Conservation (phyloP, 345 rosid genomes). For the Brassica incana region DNA sequence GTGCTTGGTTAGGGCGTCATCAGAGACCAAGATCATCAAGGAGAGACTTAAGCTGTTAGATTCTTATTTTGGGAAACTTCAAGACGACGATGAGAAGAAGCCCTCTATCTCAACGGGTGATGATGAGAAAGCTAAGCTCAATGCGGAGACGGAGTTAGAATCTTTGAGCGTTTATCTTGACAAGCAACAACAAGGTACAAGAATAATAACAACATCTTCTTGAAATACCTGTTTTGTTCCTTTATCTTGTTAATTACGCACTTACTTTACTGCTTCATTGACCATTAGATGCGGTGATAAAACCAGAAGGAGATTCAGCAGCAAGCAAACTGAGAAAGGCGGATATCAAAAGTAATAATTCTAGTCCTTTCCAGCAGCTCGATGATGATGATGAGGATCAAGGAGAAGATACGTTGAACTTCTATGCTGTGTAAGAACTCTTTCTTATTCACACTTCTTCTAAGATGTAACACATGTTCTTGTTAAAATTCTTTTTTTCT, state of each 20-base stretch:
- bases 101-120: neutral
- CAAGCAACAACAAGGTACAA: slow-evolving; percentile 51
- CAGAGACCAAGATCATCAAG: slow-evolving; percentile 35
- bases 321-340: slow-evolving; percentile 33
- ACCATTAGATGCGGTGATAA: slow-evolving; percentile 40
- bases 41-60: slow-evolving; percentile 56
- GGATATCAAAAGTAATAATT: slow-evolving; percentile 11
- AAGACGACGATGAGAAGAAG: slow-evolving; percentile 33
- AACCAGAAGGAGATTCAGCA: slow-evolving; percentile 32
- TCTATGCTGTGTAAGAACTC: slow-evolving; percentile 57
- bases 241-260: neutral
- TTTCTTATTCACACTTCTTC: neutral
- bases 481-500: neutral
- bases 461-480: neutral
- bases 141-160: slow-evolving; percentile 41
- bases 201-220: neutral
- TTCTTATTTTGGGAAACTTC: slow-evolving; percentile 68
- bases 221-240: neutral
- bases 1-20: slow-evolving; percentile 30
- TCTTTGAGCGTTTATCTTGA: slow-evolving; percentile 57
- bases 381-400: slow-evolving; percentile 34
- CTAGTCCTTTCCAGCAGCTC: slow-evolving; percentile 18
- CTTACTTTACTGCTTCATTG: slow-evolving; percentile 15
- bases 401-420: slow-evolving; percentile 57
- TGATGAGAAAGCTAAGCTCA: slow-evolving; percentile 22